Evolutionary conservation across 495 filamentous ascomycete genomes (phyloP), one percentile per base, ranked within the genome.

Genomic region (Aspergillus affinis): DNA sequence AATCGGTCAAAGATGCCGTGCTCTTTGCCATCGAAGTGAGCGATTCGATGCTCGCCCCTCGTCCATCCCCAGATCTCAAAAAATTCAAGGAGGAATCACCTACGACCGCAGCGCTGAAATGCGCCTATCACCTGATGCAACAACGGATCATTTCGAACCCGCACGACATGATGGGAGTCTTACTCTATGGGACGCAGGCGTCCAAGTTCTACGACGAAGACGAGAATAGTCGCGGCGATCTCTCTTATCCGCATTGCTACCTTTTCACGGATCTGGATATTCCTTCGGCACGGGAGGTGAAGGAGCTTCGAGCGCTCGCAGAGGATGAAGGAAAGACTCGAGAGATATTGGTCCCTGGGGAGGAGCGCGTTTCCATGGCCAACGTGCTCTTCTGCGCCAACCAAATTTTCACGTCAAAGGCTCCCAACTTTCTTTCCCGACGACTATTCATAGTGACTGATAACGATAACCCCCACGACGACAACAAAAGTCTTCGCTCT

Each of bases 121-220:
- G 92, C 68, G 93, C 95, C 55, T 95, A 96, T 65, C 84, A 90
- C 55, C 81, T 99, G 55, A 97, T 98, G 88, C 93, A 97, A 75
- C 93, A 97, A 74, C 88, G 95, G 58, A 97, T 99, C 65, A 97
- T 99, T 67, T 92, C 92, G 3, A 93, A 93, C 62, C 95, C 95
- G 0, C 91, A 87, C 68, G 94, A 98, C 65, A 96, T 97, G 93
- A 97, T 99, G 79, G 93, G 93, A 4, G 88, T 99, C 9, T 71
- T 99, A n/a, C 83, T 99, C 8, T 98, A 94, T 61, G 92, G 92
- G 13, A 98, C 93, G 0, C 81, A 95, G 70, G 83, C 90, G 69
- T 90, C 92, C 18, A 93, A 89, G 64, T 93, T 95, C 66, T 83
- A 86, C 53, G 83, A 84, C 19, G 89, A 89, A 56, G 85, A 88